phyloP scores from a whole-genome alignment of 2,329 filamentous ascomycete genomes.

The Aspergillus sp. region DNA sequence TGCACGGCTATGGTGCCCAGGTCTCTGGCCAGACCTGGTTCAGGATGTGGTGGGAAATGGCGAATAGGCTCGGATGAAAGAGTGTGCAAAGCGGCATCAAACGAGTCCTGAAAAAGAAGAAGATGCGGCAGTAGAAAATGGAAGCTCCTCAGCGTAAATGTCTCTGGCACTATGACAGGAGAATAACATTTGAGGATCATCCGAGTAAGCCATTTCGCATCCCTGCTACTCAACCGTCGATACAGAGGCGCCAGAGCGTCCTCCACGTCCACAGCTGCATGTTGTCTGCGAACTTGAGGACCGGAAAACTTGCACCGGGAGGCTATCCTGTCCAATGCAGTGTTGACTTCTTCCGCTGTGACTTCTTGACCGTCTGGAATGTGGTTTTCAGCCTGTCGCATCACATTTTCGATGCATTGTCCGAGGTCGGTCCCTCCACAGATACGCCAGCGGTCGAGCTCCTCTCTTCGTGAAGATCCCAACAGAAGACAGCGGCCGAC shows the following conservation, averaged over 20 bases:
- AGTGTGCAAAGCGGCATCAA: slow-evolving; percentile 50
- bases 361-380: slow-evolving; percentile 37
- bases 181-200: slow-evolving; percentile 67
- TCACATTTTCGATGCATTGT: slow-evolving; percentile 57
- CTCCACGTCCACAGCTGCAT: slow-evolving; percentile 32
- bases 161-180: slow-evolving; percentile 54
- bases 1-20: slow-evolving; percentile 28
- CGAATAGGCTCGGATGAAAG: slow-evolving; percentile 35
- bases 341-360: slow-evolving; percentile 64
- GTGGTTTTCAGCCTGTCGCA: slow-evolving; percentile 48
- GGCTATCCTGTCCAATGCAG: slow-evolving; percentile 56
- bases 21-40: slow-evolving; percentile 19
- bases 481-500: slow-evolving; percentile 59
- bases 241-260: slow-evolving; percentile 49
- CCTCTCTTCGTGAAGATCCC: slow-evolving; percentile 49
- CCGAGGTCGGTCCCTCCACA: slow-evolving; percentile 59
- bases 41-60: slow-evolving; percentile 28
- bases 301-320: slow-evolving; percentile 63
- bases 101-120: slow-evolving; percentile 60
- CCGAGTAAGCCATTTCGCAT: slow-evolving; percentile 81
- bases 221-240: slow-evolving; percentile 50
- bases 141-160: slow-evolving; percentile 49
- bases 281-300: slow-evolving; percentile 43
- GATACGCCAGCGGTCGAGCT: slow-evolving; percentile 55
- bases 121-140: slow-evolving; percentile 63